Base-by-base conservation (phyloP, 2,329 filamentous ascomycete genomes). In the Microsporum canis region DNA sequence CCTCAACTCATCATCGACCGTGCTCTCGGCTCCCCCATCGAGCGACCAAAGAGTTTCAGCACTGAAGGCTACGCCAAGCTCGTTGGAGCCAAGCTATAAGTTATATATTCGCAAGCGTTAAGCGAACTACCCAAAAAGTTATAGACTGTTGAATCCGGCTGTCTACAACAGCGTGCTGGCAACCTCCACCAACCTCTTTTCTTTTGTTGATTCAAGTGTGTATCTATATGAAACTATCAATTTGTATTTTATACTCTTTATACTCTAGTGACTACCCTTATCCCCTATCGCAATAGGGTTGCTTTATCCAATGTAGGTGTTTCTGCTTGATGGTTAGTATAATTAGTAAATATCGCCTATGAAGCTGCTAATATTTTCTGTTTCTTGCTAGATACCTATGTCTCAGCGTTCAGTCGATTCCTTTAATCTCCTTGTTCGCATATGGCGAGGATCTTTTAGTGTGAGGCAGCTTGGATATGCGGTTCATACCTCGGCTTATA, bases 1-100 rank as follows among this genome's bases (percentile, higher is more conserved):
- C 94, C 94, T 71, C 94, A 99, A 85, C 85, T 99, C 76, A 99
- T 99, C 84, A 96, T 99, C 74, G 94, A 99, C 85, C 92, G 94
- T 76, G 94, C 92, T 70, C 84, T 96, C 68, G 94, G 94, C 75
- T 89, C 91, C 69, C 94, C 94, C 70, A 99, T 99, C 72, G 94
- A 99, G 87, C 84, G 94, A 76, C 94, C 94, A 79, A 99, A 99
- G 88, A 92, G 88, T 65, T 99, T 96, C 88, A 95, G 89, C 76
- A 99, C 94, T 64, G 90, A 91, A 74, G 92, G 92, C 76, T 97
- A 91, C 84, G 86, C 89, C 77, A 92, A 97, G 85, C 86, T 97
- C 70, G 86, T 88, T 68, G 85, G 85, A 76, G 91, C 91, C 73
- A 91, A 91, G 82, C 82, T 96, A 79, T 97, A 90, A 88, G 58